Conservation (phyloP, 1,284 basidiomycete genomes). For the Taiwanofungus camphoratus region DNA sequence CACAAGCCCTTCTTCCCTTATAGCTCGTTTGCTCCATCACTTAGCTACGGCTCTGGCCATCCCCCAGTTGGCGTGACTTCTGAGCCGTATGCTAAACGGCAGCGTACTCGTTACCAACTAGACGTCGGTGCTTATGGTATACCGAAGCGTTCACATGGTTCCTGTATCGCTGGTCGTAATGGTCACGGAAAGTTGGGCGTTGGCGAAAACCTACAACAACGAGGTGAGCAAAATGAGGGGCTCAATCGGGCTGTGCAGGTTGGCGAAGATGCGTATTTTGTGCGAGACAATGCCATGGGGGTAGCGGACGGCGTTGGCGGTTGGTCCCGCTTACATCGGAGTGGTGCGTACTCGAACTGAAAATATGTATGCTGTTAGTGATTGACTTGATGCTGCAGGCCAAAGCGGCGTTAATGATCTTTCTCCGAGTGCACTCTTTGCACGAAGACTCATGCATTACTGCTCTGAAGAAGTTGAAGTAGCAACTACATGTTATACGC, state of each 20-base stretch:
- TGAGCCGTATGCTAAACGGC: slow-evolving; percentile 28
- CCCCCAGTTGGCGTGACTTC: slow-evolving; percentile 21
- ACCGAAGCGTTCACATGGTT: slow-evolving; percentile 32
- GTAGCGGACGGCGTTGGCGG: slow-evolving; percentile 90
- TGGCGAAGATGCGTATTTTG: slow-evolving; percentile 84
- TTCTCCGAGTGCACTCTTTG: slow-evolving; percentile 73
- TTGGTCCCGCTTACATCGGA: slow-evolving; percentile 50
- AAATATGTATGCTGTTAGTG: neutral
- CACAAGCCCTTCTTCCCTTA: slow-evolving; percentile 38
- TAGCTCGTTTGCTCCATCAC: slow-evolving; percentile 30
- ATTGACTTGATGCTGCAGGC: slow-evolving; percentile 8
- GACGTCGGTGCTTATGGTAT: slow-evolving; percentile 75
- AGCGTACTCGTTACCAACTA: slow-evolving; percentile 50
- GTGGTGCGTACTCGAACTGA: slow-evolving; percentile 20
- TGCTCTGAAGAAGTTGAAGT: slow-evolving; percentile 51
- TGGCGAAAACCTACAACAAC: slow-evolving; percentile 14
- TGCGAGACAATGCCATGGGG: slow-evolving; percentile 77
- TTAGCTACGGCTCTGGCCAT: slow-evolving; percentile 25
- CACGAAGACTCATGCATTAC: slow-evolving; percentile 83
- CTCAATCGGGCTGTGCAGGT: slow-evolving; percentile 61
- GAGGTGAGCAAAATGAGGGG: slow-evolving; percentile 22
- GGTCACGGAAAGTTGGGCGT: slow-evolving; percentile 22
- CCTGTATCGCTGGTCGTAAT: slow-evolving; percentile 27
- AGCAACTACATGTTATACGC: slow-evolving; percentile 4
- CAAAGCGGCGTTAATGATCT: slow-evolving; percentile 30